Conservation (phyloP, 169 alveolate genomes). For the Plasmodium vivax region DNA sequence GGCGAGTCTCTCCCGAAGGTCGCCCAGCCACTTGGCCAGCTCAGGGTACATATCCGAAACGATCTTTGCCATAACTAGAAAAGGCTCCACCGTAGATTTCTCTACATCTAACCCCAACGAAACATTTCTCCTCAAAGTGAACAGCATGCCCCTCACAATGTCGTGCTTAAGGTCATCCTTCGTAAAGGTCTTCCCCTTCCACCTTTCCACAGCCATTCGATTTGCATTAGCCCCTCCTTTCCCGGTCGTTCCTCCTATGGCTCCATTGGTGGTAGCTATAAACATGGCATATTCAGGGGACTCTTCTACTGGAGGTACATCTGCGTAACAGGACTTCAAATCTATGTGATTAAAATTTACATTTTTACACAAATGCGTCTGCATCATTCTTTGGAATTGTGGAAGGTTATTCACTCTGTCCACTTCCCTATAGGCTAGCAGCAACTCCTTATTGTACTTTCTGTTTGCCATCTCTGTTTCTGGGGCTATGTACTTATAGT, state of each 20-base stretch:
- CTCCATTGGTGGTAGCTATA: not conserved
- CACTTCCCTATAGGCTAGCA: constrained; percentile 43
- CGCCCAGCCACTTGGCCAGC: not conserved
- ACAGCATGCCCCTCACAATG: constrained; percentile 44
- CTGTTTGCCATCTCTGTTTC: not conserved
- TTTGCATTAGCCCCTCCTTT: not conserved
- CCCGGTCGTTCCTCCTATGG: not conserved
- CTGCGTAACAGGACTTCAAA: constrained; percentile 18
- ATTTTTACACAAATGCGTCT: constrained; percentile 45
- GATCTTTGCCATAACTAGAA: constrained; percentile 7
- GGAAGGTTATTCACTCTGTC: constrained; percentile 4
- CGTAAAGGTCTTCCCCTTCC: not conserved
- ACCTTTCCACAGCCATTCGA: not conserved
- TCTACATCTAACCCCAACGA: constrained; percentile 16
- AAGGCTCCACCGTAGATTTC: constrained; percentile 6
- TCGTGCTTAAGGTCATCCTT: constrained; percentile 45
- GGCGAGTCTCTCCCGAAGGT: not conserved
- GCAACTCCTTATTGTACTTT: constrained; percentile 4
- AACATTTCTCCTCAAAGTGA: constrained; percentile 20
- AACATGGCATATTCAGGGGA: not conserved
- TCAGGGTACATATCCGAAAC: constrained; percentile 43
- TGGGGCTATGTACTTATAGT: constrained; percentile 23
- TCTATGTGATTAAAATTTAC: constrained; percentile 40
- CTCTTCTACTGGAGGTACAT: not conserved
- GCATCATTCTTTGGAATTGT: constrained; percentile 20